Evolutionary conservation across 768 basidiomycete species (phyloP).

Genomic region (Tulasnella sp.): DNA sequence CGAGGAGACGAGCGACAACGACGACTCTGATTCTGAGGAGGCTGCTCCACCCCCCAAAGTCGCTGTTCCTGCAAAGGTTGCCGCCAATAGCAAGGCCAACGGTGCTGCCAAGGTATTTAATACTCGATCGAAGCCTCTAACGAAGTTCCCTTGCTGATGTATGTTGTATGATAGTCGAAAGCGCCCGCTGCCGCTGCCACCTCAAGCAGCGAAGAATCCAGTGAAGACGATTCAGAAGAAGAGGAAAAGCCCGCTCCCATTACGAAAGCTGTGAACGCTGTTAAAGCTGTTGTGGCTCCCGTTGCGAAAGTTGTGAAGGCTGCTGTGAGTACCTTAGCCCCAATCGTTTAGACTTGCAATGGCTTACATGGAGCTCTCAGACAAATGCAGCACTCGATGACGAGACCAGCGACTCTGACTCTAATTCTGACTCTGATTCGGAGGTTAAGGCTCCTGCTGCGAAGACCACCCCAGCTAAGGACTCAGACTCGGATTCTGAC

Average conservation of each 20-base stretch:
- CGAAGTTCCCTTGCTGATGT: neutral
- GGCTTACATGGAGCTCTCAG: neutral
- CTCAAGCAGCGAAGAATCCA: slow-evolving; percentile 18
- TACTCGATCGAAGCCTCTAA: neutral
- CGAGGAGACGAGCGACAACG: neutral
- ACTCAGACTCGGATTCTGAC: neutral
- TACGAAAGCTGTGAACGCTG: slow-evolving; percentile 2
- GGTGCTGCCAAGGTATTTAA: neutral
- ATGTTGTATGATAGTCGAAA: neutral
- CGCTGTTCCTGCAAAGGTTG: neutral
- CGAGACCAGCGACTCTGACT: slow-evolving; percentile 6
- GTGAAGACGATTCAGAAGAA: slow-evolving; percentile 10
- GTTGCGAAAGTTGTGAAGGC: slow-evolving; percentile 4
- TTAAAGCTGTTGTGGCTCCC: neutral
- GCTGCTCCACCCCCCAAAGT: slow-evolving; percentile 15
- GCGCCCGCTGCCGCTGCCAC: neutral
- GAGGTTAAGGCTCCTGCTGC: slow-evolving; percentile 8
- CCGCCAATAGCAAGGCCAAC: neutral
- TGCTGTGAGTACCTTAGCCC: neutral
- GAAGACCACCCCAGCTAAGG: slow-evolving; percentile 7
- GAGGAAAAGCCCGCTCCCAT: neutral
- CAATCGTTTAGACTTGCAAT: neutral
- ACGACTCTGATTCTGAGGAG: slow-evolving; percentile 10
- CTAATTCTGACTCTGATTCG: slow-evolving; percentile 15
- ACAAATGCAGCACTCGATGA: slow-evolving; percentile 9